phyloP scores from a whole-genome alignment of 192 early-diverging fungal species.

The Piromyces finnis region DNA sequence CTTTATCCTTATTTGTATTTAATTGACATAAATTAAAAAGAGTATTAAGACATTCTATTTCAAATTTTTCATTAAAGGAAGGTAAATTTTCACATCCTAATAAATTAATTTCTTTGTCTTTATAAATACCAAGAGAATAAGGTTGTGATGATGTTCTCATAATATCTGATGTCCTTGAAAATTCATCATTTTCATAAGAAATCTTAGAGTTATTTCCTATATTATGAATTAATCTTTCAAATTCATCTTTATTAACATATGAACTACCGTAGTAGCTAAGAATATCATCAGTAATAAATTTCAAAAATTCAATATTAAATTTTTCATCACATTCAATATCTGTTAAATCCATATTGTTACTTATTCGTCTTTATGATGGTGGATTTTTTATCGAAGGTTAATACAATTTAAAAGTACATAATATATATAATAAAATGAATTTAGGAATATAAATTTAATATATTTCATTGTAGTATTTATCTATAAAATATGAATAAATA shows the following conservation, averaged over 20 bases:
- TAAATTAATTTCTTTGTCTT: not conserved
- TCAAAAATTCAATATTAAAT: not conserved
- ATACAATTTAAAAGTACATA: too few relatives aligned
- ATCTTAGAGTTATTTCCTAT: not conserved
- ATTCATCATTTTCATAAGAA: not conserved
- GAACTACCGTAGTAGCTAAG: not conserved
- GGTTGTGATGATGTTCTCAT: not conserved
- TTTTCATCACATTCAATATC: not conserved
- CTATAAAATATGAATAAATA: too few relatives aligned
- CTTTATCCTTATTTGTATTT: not conserved
- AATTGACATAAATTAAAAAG: not conserved
- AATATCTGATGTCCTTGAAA: not conserved
- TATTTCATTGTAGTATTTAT: too few relatives aligned
- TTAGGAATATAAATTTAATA: too few relatives aligned
- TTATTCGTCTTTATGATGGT: not conserved
- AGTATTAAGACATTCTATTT: not conserved
- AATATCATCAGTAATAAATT: not conserved
- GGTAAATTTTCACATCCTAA: not conserved
- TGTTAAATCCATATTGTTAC: not conserved
- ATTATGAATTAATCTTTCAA: not conserved
- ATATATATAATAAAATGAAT: too few relatives aligned
- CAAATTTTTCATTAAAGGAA: not conserved
- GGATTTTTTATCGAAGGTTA: too few relatives aligned
- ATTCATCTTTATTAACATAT: not conserved
- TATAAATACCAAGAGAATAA: not conserved